Conservation (phyloP, 2,329 filamentous ascomycete genomes). For the Aspergillus aculeatus region DNA sequence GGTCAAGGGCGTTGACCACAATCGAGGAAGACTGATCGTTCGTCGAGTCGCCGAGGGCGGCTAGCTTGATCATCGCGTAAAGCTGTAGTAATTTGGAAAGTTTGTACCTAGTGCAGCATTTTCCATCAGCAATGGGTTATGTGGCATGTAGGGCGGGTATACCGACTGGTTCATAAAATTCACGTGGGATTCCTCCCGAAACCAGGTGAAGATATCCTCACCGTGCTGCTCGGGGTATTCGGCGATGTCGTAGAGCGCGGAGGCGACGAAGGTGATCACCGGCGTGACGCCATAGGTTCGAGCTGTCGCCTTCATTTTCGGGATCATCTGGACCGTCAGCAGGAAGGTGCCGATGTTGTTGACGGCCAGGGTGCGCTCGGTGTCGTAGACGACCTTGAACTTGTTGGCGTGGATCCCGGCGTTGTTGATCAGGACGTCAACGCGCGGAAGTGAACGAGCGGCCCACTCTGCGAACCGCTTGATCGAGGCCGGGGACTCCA, state of each 20-base stretch:
- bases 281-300: too few species aligned
- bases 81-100: too few species aligned
- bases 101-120: too few species aligned
- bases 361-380: not conserved
- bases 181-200: not conserved
- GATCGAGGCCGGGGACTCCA: too few species aligned
- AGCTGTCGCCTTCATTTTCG: not conserved
- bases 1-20: slow-evolving; percentile 1
- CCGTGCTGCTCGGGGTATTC: not conserved
- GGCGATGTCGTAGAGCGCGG: not conserved
- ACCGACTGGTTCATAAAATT: not conserved
- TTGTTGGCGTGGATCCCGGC: not conserved
- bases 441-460: not conserved
- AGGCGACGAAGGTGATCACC: too few species aligned
- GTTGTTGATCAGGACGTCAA: not conserved
- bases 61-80: too few species aligned
- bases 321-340: not conserved
- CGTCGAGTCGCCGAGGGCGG: too few species aligned
- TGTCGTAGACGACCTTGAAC: not conserved
- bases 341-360: slow-evolving; percentile 1
- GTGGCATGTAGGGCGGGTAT: too few species aligned
- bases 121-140: too few species aligned
- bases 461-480: too few species aligned
- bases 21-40: not conserved
- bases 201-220: not conserved